Conservation (phyloP, 352 stramenopile genomes). For the Globisporangium solare region DNA sequence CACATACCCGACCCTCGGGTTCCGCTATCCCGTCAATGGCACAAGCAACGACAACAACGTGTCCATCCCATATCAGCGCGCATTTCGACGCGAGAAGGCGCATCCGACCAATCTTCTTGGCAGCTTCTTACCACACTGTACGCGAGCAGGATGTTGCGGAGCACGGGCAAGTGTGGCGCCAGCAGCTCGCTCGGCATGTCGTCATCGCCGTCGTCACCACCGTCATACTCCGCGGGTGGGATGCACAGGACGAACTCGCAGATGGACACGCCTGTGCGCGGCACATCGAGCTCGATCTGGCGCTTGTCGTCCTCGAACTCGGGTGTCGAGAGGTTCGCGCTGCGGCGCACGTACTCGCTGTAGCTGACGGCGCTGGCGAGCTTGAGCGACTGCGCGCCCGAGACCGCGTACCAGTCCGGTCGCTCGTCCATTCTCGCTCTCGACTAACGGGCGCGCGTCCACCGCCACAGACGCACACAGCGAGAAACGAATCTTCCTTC, state of each 20-base stretch:
- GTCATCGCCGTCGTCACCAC: constrained; percentile 13
- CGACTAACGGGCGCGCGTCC: neutral
- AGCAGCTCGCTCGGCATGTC: constrained; percentile 20
- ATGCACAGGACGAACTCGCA: constrained; percentile 40
- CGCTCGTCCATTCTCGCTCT: neutral
- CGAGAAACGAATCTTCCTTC: neutral
- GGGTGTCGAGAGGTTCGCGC: constrained; percentile 15
- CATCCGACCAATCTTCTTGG: neutral
- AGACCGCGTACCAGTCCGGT: constrained; percentile 43
- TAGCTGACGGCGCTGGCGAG: constrained; percentile 32
- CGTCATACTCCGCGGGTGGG: constrained; percentile 3
- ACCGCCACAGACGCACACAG: too few relatives aligned
- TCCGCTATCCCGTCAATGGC: constrained; percentile 27
- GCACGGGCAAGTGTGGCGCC: constrained; percentile 24
- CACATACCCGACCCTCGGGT: constrained; percentile 68
- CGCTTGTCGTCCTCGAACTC: constrained; percentile 51
- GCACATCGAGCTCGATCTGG: constrained; percentile 71
- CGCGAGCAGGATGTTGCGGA: constrained; percentile 55
- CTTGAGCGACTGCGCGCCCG: constrained; percentile 31
- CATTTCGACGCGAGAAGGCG: too few relatives aligned
- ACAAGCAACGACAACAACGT: neutral
- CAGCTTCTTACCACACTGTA: constrained; percentile 42
- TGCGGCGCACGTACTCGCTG: constrained; percentile 34
- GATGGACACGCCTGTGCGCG: constrained; percentile 49
- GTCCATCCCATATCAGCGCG: neutral